phyloP scores from a whole-genome alignment of 2,329 filamentous ascomycete species.

The Blumeria hordei region DNA sequence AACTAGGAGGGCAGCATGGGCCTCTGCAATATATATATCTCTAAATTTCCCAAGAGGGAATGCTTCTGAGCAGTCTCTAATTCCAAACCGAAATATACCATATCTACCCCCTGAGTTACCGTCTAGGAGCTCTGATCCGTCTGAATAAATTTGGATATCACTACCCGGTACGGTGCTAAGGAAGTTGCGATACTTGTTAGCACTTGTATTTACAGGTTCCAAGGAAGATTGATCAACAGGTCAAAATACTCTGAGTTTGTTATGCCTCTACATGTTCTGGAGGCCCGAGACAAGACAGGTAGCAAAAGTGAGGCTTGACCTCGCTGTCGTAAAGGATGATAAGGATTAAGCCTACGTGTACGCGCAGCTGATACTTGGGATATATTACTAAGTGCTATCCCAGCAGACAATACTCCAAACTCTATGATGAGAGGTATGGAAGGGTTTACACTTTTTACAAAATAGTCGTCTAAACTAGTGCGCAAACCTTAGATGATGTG shows the following conservation, averaged over 20 bases:
- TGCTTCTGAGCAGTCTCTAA: background rate
- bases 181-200: background rate
- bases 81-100: background rate
- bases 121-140: background rate
- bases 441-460: too few relatives aligned
- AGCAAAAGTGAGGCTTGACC: background rate
- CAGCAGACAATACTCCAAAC: background rate
- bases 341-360: background rate
- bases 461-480: background rate
- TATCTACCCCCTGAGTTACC: background rate
- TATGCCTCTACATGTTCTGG: background rate
- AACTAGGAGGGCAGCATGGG: background rate
- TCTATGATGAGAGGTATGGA: background rate
- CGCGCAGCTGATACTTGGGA: background rate
- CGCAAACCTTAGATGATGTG: background rate
- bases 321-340: background rate
- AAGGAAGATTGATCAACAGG: background rate
- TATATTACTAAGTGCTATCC: background rate
- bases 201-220: background rate
- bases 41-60: background rate
- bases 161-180: background rate
- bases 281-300: background rate
- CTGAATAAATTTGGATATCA: background rate
- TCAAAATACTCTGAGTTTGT: background rate
- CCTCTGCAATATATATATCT: background rate